These are phyloP conservation scores for Saccharum hybrid DNA, from an alignment of 202 grass and related monocot genomes.

Conservation along the genomic window DNA sequence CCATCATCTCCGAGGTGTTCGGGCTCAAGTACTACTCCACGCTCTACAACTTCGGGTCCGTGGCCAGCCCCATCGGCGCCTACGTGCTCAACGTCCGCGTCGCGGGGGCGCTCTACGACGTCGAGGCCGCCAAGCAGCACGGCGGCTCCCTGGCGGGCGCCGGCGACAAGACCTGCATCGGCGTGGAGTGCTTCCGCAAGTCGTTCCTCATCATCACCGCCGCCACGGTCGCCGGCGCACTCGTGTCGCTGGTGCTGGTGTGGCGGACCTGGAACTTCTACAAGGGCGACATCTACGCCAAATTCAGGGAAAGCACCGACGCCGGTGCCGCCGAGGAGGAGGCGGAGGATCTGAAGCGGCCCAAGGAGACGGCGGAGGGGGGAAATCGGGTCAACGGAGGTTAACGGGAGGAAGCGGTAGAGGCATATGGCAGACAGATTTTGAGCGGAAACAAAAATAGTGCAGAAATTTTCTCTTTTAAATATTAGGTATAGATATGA, in stretches of 20 bases:
- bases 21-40: slow-evolving; percentile 97
- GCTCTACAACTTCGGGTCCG: slow-evolving; percentile 83
- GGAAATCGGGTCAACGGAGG: background rate
- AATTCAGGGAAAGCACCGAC: slow-evolving; percentile 53
- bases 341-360: background rate
- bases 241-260: slow-evolving; percentile 76
- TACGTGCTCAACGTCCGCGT: slow-evolving; percentile 90
- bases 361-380: background rate
- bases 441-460: too few species aligned
- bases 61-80: slow-evolving; percentile 83
- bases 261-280: slow-evolving; percentile 90
- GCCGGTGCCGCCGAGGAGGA: background rate
- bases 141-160: slow-evolving; percentile 18
- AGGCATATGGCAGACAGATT: too few species aligned
- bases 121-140: slow-evolving; percentile 66
- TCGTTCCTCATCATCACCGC: slow-evolving; percentile 86
- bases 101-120: slow-evolving; percentile 74
- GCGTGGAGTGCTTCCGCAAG: slow-evolving; percentile 72
- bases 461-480: too few species aligned
- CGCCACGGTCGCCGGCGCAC: slow-evolving; percentile 60
- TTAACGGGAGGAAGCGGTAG: slow-evolving; percentile 21
- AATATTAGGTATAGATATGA: too few species aligned
- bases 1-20: slow-evolving; percentile 90
- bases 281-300: slow-evolving; percentile 79
- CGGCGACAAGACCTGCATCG: slow-evolving; percentile 73